Evolutionary conservation across 2,329 filamentous ascomycete species (phyloP), one percentile per base, ranked within the genome.

Genomic region (Sporothrix euskadiensis): DNA sequence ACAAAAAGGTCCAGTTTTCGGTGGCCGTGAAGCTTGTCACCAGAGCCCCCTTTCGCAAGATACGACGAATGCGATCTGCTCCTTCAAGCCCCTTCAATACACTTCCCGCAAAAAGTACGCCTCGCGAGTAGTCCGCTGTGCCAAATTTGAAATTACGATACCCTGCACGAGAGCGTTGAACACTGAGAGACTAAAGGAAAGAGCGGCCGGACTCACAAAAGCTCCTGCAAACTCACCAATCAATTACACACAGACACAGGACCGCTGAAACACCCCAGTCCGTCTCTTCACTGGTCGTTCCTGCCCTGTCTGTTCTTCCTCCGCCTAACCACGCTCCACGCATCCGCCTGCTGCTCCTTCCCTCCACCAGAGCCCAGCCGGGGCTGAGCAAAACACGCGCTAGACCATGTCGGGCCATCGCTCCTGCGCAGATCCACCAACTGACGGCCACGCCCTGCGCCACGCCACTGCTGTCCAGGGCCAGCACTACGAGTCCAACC

Each of bases 371-470:
- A 72, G 71, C 66, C 56, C 39, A 35, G 72, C 69, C 39, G 74
- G 74, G 74, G 74, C 74, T 75, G 74, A 75, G 74, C 71, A 75
- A 26, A 61, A 68, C 5, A 44, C 7, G 41, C 71, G 73, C 73
- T 74, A 73, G 35, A 65, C 73, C 71, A 66, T 63, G 57, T 74
- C 44, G 57, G 73, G 73, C 49, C 39, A 59, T 73, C 57, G 73
- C 66, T 47, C 56, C 47, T 47, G 30, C 7, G 10, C 70, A 10
- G 68, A 54, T 71, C 73, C 73, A 74, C 73, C 54, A 52, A 63
- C 66, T 30, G 72, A 30, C 68, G 41, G 61, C 72, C 70, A 52
- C 12, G 61, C 39, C 71, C 74, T 75, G 74, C 73, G 74, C 74
- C 74, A 75, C 74, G 72, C 65, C 41, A 57, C 57, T 57, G 54